Base-by-base conservation (phyloP, 2,329 filamentous ascomycete species). In the Verticillium dahliae region DNA sequence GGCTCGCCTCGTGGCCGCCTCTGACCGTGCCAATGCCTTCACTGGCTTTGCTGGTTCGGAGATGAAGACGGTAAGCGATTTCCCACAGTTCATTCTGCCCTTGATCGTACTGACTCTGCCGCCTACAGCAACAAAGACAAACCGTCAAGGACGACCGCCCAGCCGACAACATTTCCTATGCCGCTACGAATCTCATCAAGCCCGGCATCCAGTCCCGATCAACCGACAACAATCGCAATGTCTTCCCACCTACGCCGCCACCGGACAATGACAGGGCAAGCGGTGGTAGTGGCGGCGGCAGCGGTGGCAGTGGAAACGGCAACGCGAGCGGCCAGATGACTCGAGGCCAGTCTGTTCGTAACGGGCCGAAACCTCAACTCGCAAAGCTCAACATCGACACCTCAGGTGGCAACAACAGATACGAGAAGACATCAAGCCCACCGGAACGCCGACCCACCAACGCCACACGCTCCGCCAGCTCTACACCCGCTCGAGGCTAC, bases 171-270 rank as follows among this genome's bases (percentile, higher is more conserved):
- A 87, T 97, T 59, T 97, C 94, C 1, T 98, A 90, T 69, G 95
- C 91, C 33, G 94, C 94, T 4, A 92, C 92, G 45, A 97, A 98
- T 69, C 85, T 98, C 9, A 94, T 98, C 64, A 95, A 95, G 73
- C 89, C 91, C 37, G 90, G 90, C 58, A 80, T 98, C 38, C 84
- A 85, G 67, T 94, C 90, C 70, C 86, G 90, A 66, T 70, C 91
- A 96, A 69, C 91, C 95, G 92, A 95, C 71, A 91, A 91, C 0
- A 86, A 85, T 71, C 87, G 92, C 69, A 91, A 90, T 69, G 85
- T 94, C 65, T 97, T 98, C 78, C 95, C 95, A 18, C 95, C 95
- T n/a, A 98, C 95, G n/a, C 95, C 95, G 50, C 95, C 95, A 6
- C 95, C 95, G 6, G 95, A 99, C 79, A 85, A 85, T 65, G 92